Base-by-base conservation (phyloP, 305 asterid species). In the Fraxinus paxiana region DNA sequence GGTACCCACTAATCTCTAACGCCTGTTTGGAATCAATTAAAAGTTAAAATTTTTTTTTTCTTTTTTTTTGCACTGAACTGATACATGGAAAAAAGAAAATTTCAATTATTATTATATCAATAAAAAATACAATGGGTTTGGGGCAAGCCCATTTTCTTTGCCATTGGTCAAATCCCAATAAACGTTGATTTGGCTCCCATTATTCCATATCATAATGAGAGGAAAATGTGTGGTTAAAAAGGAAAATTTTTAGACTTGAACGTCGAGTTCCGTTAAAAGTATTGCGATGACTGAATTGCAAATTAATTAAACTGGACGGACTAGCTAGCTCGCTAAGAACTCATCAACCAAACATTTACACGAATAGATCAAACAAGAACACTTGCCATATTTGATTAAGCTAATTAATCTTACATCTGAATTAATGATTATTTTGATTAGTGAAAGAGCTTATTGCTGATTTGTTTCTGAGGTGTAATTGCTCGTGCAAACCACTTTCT, bases 401-500 rank as follows among this genome's bases (percentile, higher is more conserved):
- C 72, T 22, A 13, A 8, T 63, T 24, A 22, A 63, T 63, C 72
- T 24, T 26, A 26, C 31, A 65, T 65, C 17, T 65, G 72, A 65
- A 65, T 24, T 65, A 26, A 20, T 24, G 31, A 61, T 59, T 6
- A 65, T 26, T 26, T 26, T 65, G 34, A 65, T 67, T 22, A 61
- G 70, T 59, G 70, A 65, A 65, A 22, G n/a, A 65, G 35, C 72
- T 65, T 65, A 4, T 12, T 65, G 73, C 35, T 65, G 73, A 69
- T 30, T 30, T 10, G 74, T 69, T 69, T 69, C 38, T 13, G 22
- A 30, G 43, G 38, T 81, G 43, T 33, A 54, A 69, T 41, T 69
- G 48, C 77, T 67, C 70, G 71, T 79, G 82, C 51, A 54, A 48
- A 77, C 81, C 84, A 82, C 84, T 77, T 76, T 48, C 73, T 12